Percentiles rank a stretch among this genome's conserved stretches.
Evolutionary conservation across 495 filamentous ascomycete genomes (phyloP).

Genomic region (Penicillium pulvis): DNA sequence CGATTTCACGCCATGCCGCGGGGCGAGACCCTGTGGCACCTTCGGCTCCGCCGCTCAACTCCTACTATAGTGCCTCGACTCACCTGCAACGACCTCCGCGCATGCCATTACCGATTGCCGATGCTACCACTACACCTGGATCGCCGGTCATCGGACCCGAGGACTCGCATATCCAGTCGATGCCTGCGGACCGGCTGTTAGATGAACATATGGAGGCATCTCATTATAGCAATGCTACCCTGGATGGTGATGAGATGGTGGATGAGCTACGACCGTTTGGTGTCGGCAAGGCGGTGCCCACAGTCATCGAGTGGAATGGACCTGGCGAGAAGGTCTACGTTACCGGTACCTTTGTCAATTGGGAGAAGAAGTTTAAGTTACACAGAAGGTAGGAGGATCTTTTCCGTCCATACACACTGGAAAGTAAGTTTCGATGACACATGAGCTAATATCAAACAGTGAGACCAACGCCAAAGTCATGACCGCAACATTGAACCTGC

Average conservation of each 20-base stretch:
- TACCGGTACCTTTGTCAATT: slow-evolving; percentile 93
- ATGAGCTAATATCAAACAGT: slow-evolving; percentile 25
- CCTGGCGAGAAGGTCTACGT: slow-evolving; percentile 88
- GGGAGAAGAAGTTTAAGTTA: slow-evolving; percentile 88
- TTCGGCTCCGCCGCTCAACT: slow-evolving; percentile 47
- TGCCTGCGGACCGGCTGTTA: slow-evolving; percentile 53
- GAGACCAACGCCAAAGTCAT: slow-evolving; percentile 55
- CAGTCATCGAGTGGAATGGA: slow-evolving; percentile 77
- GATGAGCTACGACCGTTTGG: slow-evolving; percentile 66
- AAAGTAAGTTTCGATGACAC: neutral
- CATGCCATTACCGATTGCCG: slow-evolving; percentile 86
- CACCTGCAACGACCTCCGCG: slow-evolving; percentile 78
- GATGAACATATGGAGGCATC: slow-evolving; percentile 52
- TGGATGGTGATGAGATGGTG: slow-evolving; percentile 77
- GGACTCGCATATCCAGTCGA: slow-evolving; percentile 49
- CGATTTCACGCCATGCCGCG: slow-evolving; percentile 36
- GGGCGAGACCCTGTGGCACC: slow-evolving; percentile 41
- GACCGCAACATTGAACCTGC: slow-evolving; percentile 75
- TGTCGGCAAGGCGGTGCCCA: slow-evolving; percentile 63
- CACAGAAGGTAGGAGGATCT: slow-evolving; percentile 66
- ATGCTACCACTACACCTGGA: slow-evolving; percentile 81
- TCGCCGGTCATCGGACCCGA: slow-evolving; percentile 76
- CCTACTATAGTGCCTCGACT: slow-evolving; percentile 51
- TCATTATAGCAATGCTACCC: slow-evolving; percentile 66
- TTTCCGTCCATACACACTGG: neutral